Base-by-base conservation (phyloP, 371 early-diverging fungal species). In the Syncephalastrum racemosum region DNA sequence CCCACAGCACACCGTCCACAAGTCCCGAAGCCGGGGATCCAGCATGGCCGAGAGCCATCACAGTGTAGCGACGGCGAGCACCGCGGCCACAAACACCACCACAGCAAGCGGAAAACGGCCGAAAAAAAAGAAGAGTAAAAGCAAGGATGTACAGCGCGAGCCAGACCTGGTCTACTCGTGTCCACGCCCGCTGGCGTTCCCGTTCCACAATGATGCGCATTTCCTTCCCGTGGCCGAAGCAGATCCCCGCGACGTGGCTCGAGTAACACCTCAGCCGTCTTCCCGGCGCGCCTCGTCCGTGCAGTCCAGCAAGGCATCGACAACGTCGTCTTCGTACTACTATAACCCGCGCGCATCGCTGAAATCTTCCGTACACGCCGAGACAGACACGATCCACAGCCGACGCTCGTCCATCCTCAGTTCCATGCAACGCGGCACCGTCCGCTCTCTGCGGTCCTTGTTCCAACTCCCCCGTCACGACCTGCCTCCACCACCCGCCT, bases 171-270 rank as follows among this genome's bases (percentile, higher is more conserved):
- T 79, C 15, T 74, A 76, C 53, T 68, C 77, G 31, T 74, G 74
- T 48, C 80, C 80, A 23, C 68, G 77, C 39, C 80, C 80, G 23
- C 57, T 79, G 4, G 73, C 77, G 16, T 79, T 79, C 55, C 80
- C 80, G 36, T 79, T 76, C 47, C 80, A 79, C 60, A 79, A 79
- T 46, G 80, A 79, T 59, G 75, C 70, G 36, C 74, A 76, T 50
- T 79, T 79, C 59, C 56, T 79, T 40, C 80, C 80, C 23, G 70
- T 76, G 24, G 80, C 75, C 41, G 80, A 79, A 59, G 74, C 75
- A 4, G 79, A 78, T 61, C 75, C 79, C 44, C 67, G 77, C 46
- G 77, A 77, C 60, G 68, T 77, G 4, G 77, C 71, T 4, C 62
- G 77, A 41, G 63, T 77, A 2, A 57, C 75, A 16, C 75, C 75